phyloP scores from a whole-genome alignment of 208 protist genomes.

The Leishmania amazonensis region DNA sequence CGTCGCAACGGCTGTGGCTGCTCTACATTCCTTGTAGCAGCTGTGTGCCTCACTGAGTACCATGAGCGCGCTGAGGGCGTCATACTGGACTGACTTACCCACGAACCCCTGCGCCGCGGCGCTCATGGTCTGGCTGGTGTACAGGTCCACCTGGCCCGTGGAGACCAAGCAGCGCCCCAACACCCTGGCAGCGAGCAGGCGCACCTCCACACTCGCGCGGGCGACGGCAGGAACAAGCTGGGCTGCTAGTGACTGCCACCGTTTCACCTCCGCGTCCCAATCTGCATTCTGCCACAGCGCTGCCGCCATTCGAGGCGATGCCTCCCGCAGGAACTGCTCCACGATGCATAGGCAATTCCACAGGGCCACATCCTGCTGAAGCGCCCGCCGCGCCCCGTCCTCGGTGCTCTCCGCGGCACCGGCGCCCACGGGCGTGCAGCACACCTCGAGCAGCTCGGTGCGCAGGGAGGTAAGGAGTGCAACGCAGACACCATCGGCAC shows the following conservation, averaged over 20 bases:
- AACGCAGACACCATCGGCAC: slow-evolving; percentile 14
- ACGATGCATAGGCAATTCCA: slow-evolving; percentile 29
- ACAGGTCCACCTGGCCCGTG: slow-evolving; percentile 28
- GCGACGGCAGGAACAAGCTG: slow-evolving; percentile 6
- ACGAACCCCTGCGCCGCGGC: slow-evolving; percentile 12
- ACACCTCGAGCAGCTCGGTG: slow-evolving; percentile 21
- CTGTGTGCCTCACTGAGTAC: slow-evolving; percentile 35
- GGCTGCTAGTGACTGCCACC: slow-evolving; percentile 13
- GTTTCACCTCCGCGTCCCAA: slow-evolving; percentile 28
- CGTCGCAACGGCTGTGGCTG: not conserved
- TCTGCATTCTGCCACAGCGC: slow-evolving; percentile 18
- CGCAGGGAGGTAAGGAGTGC: slow-evolving; percentile 24
- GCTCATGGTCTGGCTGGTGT: slow-evolving; percentile 33
- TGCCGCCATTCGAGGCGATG: slow-evolving; percentile 4
- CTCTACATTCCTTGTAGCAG: slow-evolving; percentile 3
- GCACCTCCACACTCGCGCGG: slow-evolving; percentile 30
- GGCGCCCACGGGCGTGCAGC: not conserved
- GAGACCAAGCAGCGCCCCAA: slow-evolving; percentile 26
- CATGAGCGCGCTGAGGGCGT: slow-evolving; percentile 30
- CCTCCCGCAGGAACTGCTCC: slow-evolving; percentile 27
- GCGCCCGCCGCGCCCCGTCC: slow-evolving; percentile 8
- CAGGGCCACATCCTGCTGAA: slow-evolving; percentile 17
- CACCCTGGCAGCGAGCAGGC: slow-evolving; percentile 42
- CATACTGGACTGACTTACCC: slow-evolving; percentile 4
- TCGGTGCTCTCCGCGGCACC: slow-evolving; percentile 12